phyloP scores from a whole-genome alignment of 164 flowering plant species.

The Magnolia changhungtana region DNA sequence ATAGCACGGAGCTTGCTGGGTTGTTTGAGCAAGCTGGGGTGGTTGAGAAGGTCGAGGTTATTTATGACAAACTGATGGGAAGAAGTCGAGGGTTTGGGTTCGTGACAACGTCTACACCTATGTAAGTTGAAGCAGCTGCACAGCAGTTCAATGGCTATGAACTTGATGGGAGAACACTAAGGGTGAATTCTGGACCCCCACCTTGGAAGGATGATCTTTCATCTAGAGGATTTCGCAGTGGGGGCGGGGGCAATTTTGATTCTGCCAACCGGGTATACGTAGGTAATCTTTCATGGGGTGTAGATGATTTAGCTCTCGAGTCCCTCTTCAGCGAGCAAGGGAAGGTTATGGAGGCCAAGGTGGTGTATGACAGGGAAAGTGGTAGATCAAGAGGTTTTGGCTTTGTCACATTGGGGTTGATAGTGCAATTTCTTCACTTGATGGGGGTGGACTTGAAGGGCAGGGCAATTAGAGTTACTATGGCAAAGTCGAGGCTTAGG shows the following conservation, averaged over 20 bases:
- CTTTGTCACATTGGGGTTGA: constrained; percentile 81
- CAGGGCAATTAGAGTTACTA: constrained; percentile 69
- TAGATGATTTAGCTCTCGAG: constrained; percentile 74
- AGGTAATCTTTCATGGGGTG: constrained; percentile 92
- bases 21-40: constrained; percentile 66
- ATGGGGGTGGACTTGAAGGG: constrained; percentile 94
- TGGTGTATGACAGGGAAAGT: constrained; percentile 79
- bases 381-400: constrained; percentile 97
- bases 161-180: constrained; percentile 43
- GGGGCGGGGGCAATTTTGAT: constrained; percentile 17
- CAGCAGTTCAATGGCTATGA: constrained; percentile 89
- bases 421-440: constrained; percentile 61
- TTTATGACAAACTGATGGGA: constrained; percentile 82
- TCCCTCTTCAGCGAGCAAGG: constrained; percentile 78
- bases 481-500: constrained; percentile 70
- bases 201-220: constrained; percentile 35
- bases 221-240: constrained; percentile 31
- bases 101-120: constrained; percentile 79
- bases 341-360: constrained; percentile 74
- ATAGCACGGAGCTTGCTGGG: constrained; percentile 63
- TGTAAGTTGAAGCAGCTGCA: constrained; percentile 78
- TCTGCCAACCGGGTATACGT: constrained; percentile 51
- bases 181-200: constrained; percentile 41
- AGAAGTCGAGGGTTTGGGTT: constrained; percentile 96
- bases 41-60: constrained; percentile 97